These are phyloP conservation scores for Rhizomucor miehei DNA, from an alignment of 371 early-diverging fungal species.

Conservation along the genomic window DNA sequence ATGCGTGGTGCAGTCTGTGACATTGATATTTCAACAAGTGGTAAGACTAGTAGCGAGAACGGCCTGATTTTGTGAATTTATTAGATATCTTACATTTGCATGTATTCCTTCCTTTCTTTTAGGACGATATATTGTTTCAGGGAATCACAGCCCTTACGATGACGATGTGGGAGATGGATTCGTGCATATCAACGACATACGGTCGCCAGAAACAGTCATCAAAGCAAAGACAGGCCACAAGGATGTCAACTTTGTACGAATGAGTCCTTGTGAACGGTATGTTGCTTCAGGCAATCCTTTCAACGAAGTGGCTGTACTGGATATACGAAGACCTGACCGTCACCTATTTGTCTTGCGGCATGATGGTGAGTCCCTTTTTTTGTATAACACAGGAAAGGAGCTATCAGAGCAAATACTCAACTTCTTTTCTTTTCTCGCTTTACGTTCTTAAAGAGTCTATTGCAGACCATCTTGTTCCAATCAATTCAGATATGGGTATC, in stretches of 20 bases:
- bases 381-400: background rate
- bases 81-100: background rate
- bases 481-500: conserved; percentile 36
- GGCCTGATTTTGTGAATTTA: too few species aligned
- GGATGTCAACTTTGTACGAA: conserved; percentile 38
- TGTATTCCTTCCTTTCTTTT: conserved; percentile 1
- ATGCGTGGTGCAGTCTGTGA: conserved; percentile 32
- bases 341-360: conserved; percentile 23
- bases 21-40: conserved; percentile 22
- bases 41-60: conserved; percentile 1
- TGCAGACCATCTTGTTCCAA: conserved; percentile 5
- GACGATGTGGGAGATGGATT: conserved; percentile 27
- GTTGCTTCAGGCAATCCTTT: conserved; percentile 35
- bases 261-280: conserved; percentile 38
- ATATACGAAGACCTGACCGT: conserved; percentile 21
- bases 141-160: conserved; percentile 26
- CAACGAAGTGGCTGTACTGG: conserved; percentile 36
- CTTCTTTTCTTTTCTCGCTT: too few species aligned
- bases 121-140: conserved; percentile 26
- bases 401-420: too few species aligned
- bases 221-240: conserved; percentile 27
- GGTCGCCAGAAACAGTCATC: conserved; percentile 7
- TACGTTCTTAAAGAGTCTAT: background rate
- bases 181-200: conserved; percentile 32
- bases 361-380: conserved; percentile 21